phyloP scores from a whole-genome alignment of 805 yeast species.

The Starmerella apicola region DNA sequence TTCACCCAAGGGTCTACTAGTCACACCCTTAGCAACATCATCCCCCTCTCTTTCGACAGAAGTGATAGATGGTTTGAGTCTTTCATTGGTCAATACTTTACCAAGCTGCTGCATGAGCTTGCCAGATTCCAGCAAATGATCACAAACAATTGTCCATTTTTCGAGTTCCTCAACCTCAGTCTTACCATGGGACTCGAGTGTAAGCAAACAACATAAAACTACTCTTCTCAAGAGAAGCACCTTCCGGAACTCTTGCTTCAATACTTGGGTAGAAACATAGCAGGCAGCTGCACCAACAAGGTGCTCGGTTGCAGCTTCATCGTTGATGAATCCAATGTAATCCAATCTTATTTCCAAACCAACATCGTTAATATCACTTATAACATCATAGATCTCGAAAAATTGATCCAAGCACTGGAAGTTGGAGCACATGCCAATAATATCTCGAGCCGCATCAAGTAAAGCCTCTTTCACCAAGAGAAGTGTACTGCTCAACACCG shows the following conservation, averaged over 20 bases:
- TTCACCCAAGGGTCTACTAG: not conserved
- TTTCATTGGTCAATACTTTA: slow-evolving; percentile 15
- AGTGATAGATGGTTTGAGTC: slow-evolving; percentile 6
- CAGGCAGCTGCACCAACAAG: slow-evolving; percentile 12
- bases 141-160: slow-evolving; percentile 21
- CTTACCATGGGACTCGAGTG: slow-evolving; percentile 24
- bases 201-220: slow-evolving; percentile 33
- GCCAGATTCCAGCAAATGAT: slow-evolving; percentile 12
- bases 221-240: slow-evolving; percentile 33
- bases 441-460: slow-evolving; percentile 22
- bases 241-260: slow-evolving; percentile 28
- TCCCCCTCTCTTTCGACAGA: not conserved
- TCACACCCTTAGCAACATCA: too few species aligned
- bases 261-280: slow-evolving; percentile 19
- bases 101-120: slow-evolving; percentile 15
- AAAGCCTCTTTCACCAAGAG: slow-evolving; percentile 27
- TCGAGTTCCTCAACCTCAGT: slow-evolving; percentile 19
- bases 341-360: slow-evolving; percentile 14
- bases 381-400: slow-evolving; percentile 34
- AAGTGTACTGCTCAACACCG: slow-evolving; percentile 23
- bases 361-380: slow-evolving; percentile 24
- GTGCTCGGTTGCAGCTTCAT: not conserved
- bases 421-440: slow-evolving; percentile 27
- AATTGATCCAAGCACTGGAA: slow-evolving; percentile 28
- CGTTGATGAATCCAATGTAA: slow-evolving; percentile 13